Conservation (phyloP, 805 yeast genomes). For the Pichia cephalocereana region DNA sequence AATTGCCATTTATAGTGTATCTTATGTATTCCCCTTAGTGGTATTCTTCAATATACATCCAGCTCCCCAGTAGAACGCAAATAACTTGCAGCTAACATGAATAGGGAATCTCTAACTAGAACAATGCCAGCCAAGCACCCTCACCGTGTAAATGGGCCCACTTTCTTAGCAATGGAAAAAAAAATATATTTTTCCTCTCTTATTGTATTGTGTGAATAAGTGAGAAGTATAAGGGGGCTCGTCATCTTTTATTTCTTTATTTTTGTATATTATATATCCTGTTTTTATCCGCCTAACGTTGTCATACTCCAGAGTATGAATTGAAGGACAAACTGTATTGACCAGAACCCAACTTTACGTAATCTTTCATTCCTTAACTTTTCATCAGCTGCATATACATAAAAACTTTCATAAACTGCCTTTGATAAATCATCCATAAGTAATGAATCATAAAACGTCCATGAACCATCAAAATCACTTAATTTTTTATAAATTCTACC, state of each 20-base stretch:
- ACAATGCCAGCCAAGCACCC: too few species aligned
- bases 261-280: too few species aligned
- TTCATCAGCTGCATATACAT: slow-evolving; percentile 80
- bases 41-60: too few species aligned
- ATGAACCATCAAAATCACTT: slow-evolving; percentile 85
- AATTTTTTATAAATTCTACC: slow-evolving; percentile 74
- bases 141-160: neutral
- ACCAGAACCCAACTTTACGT: slow-evolving; percentile 88
- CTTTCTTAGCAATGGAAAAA: neutral
- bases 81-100: too few species aligned
- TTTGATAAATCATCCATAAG: slow-evolving; percentile 86
- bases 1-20: too few species aligned
- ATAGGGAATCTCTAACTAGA: too few species aligned
- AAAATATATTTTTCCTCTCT: too few species aligned
- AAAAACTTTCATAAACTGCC: slow-evolving; percentile 87
- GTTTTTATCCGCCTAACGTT: slow-evolving; percentile 25
- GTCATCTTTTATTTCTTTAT: too few species aligned
- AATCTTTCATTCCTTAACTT: slow-evolving; percentile 62
- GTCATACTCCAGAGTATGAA: slow-evolving; percentile 76
- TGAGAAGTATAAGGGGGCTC: too few species aligned
- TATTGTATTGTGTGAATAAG: too few species aligned
- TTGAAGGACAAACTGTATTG: slow-evolving; percentile 76
- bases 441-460: slow-evolving; percentile 90
- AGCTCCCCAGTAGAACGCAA: too few species aligned
- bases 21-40: too few species aligned